A percentile compares a stretch with the other conserved stretches of the same genome.
Conservation (phyloP, 148 eudicot species). For the Camellia japonica region DNA sequence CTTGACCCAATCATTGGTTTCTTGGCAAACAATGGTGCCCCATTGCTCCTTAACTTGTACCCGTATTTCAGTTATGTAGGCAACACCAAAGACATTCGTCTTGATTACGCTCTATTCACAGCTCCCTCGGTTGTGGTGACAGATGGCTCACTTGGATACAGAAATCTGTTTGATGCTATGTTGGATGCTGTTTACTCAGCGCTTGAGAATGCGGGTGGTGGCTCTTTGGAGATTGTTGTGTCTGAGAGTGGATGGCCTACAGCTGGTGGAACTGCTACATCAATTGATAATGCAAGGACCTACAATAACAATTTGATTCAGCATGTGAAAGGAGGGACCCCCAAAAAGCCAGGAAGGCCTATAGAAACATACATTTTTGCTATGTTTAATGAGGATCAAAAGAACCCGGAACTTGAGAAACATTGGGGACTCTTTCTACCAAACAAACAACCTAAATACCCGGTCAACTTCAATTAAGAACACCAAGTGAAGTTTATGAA, state of each 20-base stretch:
- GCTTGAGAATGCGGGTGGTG: conserved; percentile 35
- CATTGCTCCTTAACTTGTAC: conserved; percentile 13
- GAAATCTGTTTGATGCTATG: conserved; percentile 30
- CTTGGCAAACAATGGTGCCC: conserved; percentile 11
- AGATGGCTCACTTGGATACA: conserved; percentile 8
- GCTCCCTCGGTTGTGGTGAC: conserved; percentile 13
- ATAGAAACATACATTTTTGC: conserved; percentile 47
- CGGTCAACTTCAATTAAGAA: conserved; percentile 21
- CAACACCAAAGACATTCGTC: conserved; percentile 12
- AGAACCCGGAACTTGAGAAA: conserved; percentile 45
- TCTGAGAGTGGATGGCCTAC: conserved; percentile 74
- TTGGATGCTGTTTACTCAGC: conserved; percentile 46
- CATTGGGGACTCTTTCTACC: conserved; percentile 50
- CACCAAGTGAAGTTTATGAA: not conserved
- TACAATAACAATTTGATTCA: conserved; percentile 46
- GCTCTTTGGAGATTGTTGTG: conserved; percentile 39
- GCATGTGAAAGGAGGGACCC: conserved; percentile 47
- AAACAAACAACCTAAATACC: conserved; percentile 40
- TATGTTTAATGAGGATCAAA: conserved; percentile 54
- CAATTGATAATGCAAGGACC: conserved; percentile 31
- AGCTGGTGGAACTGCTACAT: conserved; percentile 34
- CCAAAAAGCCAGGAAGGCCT: conserved; percentile 41
- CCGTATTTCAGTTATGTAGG: conserved; percentile 18
- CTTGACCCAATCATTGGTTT: conserved; percentile 13
- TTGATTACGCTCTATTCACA: conserved; percentile 16